Conservation (phyloP, 805 yeast genomes). For the Saturnispora hagleri region DNA sequence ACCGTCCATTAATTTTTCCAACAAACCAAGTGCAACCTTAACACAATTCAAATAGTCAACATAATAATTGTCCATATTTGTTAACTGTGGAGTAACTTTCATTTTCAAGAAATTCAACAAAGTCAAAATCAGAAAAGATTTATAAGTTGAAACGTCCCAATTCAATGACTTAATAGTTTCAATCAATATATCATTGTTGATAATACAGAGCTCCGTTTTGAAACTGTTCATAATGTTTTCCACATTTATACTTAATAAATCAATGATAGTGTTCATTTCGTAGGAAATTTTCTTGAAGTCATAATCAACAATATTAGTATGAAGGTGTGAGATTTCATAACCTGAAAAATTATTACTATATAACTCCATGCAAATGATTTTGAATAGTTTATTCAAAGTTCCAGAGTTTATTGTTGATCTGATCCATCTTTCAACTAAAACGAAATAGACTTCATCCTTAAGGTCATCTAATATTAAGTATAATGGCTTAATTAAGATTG, state of each 20-base stretch:
- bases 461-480: slow-evolving; percentile 61
- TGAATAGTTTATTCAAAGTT: slow-evolving; percentile 50
- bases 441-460: slow-evolving; percentile 33
- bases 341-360: slow-evolving; percentile 29
- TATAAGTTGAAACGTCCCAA: slow-evolving; percentile 54
- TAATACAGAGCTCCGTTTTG: slow-evolving; percentile 48
- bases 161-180: slow-evolving; percentile 33
- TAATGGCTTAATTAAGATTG: slow-evolving; percentile 51
- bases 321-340: not conserved
- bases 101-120: slow-evolving; percentile 37
- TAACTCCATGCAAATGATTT: slow-evolving; percentile 46
- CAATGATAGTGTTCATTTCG: slow-evolving; percentile 42
- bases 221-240: slow-evolving; percentile 38
- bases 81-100: slow-evolving; percentile 16
- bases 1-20: slow-evolving; percentile 44
- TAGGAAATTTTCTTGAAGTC: slow-evolving; percentile 61
- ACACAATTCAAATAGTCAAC: slow-evolving; percentile 31
- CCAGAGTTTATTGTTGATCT: slow-evolving; percentile 39
- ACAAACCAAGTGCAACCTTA: slow-evolving; percentile 35
- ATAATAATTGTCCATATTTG: slow-evolving; percentile 11
- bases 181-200: slow-evolving; percentile 37
- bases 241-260: slow-evolving; percentile 40
- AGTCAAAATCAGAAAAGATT: slow-evolving; percentile 41
- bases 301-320: slow-evolving; percentile 26
- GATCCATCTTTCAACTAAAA: slow-evolving; percentile 43